Evolutionary conservation across 495 filamentous ascomycete genomes (phyloP).

Genomic region (Talaromyces stipitatus): DNA sequence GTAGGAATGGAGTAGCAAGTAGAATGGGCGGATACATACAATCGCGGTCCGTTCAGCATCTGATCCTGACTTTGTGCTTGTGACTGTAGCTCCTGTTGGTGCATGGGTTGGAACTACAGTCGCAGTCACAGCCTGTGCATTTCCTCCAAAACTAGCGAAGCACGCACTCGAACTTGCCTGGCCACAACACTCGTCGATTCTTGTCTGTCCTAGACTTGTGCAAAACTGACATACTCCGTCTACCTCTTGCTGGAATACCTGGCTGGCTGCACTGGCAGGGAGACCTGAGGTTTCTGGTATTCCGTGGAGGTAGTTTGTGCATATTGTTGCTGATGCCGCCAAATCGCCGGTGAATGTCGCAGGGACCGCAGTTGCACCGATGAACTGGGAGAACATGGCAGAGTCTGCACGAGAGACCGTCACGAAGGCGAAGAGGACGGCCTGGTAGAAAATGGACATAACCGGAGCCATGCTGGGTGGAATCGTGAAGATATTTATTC

Average conservation of each 20-base stretch:
- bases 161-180: slow-evolving; percentile 1
- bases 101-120: not conserved
- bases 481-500: not conserved
- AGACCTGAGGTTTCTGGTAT: not conserved
- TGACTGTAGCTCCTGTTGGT: not conserved
- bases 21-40: not conserved
- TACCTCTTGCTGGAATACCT: not conserved
- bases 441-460: not conserved
- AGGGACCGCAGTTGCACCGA: slow-evolving; percentile 1
- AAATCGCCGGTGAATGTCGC: not conserved
- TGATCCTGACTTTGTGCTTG: not conserved
- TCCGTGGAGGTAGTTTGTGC: slow-evolving; percentile 6
- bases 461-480: not conserved
- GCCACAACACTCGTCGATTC: slow-evolving; percentile 1
- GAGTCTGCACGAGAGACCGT: not conserved
- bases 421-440: not conserved
- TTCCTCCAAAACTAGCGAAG: not conserved
- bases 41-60: not conserved
- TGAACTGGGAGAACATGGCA: slow-evolving; percentile 4
- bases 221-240: slow-evolving; percentile 4
- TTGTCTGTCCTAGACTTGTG: not conserved
- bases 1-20: too few relatives aligned
- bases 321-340: not conserved
- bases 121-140: not conserved
- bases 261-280: not conserved